phyloP scores from a whole-genome alignment of 306 rosid genomes.

The Prosopis cineraria region DNA sequence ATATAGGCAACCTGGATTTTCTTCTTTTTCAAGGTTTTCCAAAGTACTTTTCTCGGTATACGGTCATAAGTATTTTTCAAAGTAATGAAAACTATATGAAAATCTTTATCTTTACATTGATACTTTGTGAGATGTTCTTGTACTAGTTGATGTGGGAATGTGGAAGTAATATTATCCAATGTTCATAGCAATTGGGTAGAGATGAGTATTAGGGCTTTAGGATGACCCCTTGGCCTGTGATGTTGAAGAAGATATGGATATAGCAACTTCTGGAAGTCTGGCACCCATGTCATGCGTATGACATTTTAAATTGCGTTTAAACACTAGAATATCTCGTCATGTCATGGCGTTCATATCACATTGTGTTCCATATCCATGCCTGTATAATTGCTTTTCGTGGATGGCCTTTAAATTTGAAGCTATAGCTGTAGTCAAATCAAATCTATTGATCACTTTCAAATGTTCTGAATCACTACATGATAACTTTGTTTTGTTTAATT shows the following conservation, averaged over 20 bases:
- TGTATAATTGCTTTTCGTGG: background rate
- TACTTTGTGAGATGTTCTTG: too few relatives aligned
- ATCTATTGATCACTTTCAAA: background rate
- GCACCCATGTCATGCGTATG: background rate
- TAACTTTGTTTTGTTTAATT: background rate
- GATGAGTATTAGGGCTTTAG: background rate
- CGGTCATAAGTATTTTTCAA: too few relatives aligned
- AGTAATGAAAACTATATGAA: too few relatives aligned
- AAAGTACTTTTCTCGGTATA: too few relatives aligned
- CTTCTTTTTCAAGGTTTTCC: too few relatives aligned
- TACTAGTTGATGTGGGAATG: constrained; percentile 19
- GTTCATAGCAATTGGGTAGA: background rate
- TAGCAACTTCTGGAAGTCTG: too few relatives aligned
- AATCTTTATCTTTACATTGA: too few relatives aligned
- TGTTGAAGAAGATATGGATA: constrained; percentile 11
- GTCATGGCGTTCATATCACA: background rate
- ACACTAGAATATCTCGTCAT: background rate
- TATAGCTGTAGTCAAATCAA: background rate
- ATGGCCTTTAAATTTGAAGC: background rate
- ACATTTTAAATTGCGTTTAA: background rate
- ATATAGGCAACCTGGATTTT: too few relatives aligned
- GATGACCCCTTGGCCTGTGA: background rate
- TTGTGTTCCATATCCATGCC: background rate
- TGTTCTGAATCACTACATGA: background rate
- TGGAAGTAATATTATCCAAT: constrained; percentile 4